phyloP scores from a whole-genome alignment of 805 yeast genomes.

The Zygosaccharomyces lentus region DNA sequence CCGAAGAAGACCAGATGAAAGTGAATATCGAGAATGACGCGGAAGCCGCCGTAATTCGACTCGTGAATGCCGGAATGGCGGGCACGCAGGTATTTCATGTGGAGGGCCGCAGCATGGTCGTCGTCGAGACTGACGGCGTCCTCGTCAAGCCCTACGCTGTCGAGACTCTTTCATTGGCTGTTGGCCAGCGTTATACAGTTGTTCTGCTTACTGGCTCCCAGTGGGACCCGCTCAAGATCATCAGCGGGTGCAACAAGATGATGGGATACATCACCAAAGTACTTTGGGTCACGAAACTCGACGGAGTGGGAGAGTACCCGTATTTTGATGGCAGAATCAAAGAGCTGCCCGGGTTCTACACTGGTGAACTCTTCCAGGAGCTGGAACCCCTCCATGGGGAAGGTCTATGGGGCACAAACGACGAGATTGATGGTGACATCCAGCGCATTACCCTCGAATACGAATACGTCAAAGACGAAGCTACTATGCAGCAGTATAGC shows the following conservation, averaged over 20 bases:
- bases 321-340: conserved; percentile 41
- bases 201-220: conserved; percentile 49
- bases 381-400: conserved; percentile 14
- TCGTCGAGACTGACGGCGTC: conserved; percentile 59
- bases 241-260: conserved; percentile 50
- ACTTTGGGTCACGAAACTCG: conserved; percentile 16
- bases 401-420: conserved; percentile 5
- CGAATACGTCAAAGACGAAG: conserved; percentile 48
- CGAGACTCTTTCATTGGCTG: conserved; percentile 51
- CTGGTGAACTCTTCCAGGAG: conserved; percentile 21
- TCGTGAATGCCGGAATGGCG: conserved; percentile 55
- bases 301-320: conserved; percentile 28
- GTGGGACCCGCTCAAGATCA: conserved; percentile 31
- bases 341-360: conserved; percentile 32
- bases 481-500: conserved; percentile 33
- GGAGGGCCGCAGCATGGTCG: conserved; percentile 49
- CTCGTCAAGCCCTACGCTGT: conserved; percentile 47
- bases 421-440: neutral
- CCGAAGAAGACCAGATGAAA: conserved; percentile 11
- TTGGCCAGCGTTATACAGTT: conserved; percentile 74
- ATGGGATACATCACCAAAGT: conserved; percentile 44
- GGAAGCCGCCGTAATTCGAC: conserved; percentile 44
- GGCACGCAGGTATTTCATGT: conserved; percentile 52
- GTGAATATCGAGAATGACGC: conserved; percentile 41
- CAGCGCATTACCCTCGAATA: conserved; percentile 46